Base-by-base conservation (phyloP, 805 yeast genomes). In the Kuraishia hungarica region DNA sequence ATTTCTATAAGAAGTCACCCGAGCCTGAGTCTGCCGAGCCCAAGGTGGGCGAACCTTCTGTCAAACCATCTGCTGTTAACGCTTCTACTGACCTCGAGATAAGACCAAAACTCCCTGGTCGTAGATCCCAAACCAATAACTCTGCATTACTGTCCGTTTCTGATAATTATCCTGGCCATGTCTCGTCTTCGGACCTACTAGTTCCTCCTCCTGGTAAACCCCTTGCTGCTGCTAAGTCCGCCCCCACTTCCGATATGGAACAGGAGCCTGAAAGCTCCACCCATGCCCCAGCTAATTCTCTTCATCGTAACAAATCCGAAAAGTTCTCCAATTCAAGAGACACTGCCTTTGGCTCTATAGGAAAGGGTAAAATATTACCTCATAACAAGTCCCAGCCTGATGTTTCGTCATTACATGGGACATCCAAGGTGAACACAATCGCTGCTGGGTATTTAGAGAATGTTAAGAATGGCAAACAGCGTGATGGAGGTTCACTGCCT, bases 331-430 rank as follows among this genome's bases (percentile, higher is more conserved):
- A 46, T 17, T 10, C 24, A 11, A 21, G 24, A n/a, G 81, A 76
- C 59, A n/a, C n/a, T n/a, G 79, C 79, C 20, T 77, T 77, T 59
- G 68, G 79, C 2, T 55, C 67, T 2, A 70, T 77, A 39, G 80
- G 77, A 54, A 74, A 68, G 59, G 60, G 75, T 7, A 73, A 70
- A 57, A 52, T 73, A 26, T 59, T 66, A 28, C 24, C 24, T 4
- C 49, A 47, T 21, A 51, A 28, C 28, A 57, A 53, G 24, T 51
- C 53, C 5, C 53, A 51, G 23, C 48, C 53, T 2, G 53, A 51
- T 5, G 43, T 35, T 13, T 35, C 43, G 43, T 35, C 43, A 4
- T 17, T 35, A 17, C 43, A 35, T 10, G 43, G 43, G 15, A 6
- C 26, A 10, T 24, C 21, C 20, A 50, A 21, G 43, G 24, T 43